A percentile compares a stretch with the other conserved stretches of the same genome.
Conservation (phyloP, 1,139 yeast species). For the Pichia sp. region DNA sequence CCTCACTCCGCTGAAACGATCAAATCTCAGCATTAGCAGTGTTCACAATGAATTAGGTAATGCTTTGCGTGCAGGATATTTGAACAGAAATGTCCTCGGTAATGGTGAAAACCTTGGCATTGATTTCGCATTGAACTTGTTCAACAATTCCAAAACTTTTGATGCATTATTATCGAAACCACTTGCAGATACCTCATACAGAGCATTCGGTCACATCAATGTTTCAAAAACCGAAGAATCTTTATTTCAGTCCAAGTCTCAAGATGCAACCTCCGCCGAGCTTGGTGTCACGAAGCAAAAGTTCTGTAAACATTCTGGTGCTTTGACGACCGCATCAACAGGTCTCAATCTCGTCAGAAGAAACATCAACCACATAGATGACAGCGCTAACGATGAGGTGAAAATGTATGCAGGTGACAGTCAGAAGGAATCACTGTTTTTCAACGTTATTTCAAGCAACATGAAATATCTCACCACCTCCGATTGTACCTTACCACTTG, state of each 20-base stretch:
- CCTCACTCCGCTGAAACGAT: conserved; percentile 17
- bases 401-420: conserved; percentile 29
- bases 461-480: conserved; percentile 29
- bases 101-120: conserved; percentile 24
- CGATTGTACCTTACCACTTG: conserved; percentile 20
- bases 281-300: conserved; percentile 34
- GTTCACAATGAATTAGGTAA: conserved; percentile 23
- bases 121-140: conserved; percentile 13
- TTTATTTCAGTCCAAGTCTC: conserved; percentile 24
- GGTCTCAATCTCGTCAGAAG: conserved; percentile 41
- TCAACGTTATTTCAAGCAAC: conserved; percentile 18
- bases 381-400: conserved; percentile 32
- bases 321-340: conserved; percentile 16
- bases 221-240: conserved; percentile 15
- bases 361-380: conserved; percentile 36
- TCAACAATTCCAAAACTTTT: conserved; percentile 16
- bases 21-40: conserved; percentile 18
- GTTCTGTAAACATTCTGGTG: conserved; percentile 9
- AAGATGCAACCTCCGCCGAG: conserved; percentile 29
- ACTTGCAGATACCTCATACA: conserved; percentile 22
- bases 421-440: conserved; percentile 22
- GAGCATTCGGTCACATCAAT: conserved; percentile 21
- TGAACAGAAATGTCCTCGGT: conserved; percentile 26
- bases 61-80: conserved; percentile 17
- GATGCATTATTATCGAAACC: conserved; percentile 25